phyloP scores from a whole-genome alignment of 192 early-diverging fungal species.

The Podila clonocystis region DNA sequence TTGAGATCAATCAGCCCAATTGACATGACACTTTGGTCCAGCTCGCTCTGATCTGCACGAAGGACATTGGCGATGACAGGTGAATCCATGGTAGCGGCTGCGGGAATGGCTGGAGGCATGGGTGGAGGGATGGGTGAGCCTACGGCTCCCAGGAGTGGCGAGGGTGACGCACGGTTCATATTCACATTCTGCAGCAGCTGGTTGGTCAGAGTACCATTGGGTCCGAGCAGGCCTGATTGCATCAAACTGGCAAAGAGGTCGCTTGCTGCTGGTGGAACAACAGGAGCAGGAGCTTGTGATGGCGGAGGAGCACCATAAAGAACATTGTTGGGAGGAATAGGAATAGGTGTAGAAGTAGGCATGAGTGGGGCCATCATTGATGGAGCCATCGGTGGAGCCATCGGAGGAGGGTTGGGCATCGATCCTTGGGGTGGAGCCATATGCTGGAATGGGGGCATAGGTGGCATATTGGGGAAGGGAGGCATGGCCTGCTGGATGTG shows the following conservation, averaged over 20 bases:
- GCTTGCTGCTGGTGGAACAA: conserved; percentile 12
- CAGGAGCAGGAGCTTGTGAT: not conserved
- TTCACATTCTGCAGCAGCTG: conserved; percentile 33
- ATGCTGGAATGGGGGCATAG: not conserved
- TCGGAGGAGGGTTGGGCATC: not conserved
- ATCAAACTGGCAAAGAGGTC: conserved; percentile 41
- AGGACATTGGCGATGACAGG: conserved; percentile 7
- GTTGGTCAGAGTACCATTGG: conserved; percentile 24
- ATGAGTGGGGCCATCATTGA: not conserved
- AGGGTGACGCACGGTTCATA: conserved; percentile 11
- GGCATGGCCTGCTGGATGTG: not conserved
- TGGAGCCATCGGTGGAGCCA: not conserved
- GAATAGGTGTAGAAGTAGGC: not conserved
- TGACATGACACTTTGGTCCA: conserved; percentile 37
- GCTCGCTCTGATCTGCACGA: conserved; percentile 21
- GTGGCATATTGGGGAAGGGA: conserved; percentile 8
- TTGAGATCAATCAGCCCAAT: conserved; percentile 57
- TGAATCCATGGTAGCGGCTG: conserved; percentile 1
- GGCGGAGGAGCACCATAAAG: not conserved
- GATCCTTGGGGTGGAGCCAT: not conserved
- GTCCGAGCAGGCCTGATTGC: conserved; percentile 40
- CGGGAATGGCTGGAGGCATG: conserved; percentile 11
- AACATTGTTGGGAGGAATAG: not conserved
- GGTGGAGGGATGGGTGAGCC: conserved; percentile 6
- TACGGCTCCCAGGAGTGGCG: conserved; percentile 16